A percentile compares a stretch with the other conserved stretches of the same genome.
Evolutionary conservation across 1,139 yeast genomes (phyloP).

Genomic region (Insectozyma bohioensis): DNA sequence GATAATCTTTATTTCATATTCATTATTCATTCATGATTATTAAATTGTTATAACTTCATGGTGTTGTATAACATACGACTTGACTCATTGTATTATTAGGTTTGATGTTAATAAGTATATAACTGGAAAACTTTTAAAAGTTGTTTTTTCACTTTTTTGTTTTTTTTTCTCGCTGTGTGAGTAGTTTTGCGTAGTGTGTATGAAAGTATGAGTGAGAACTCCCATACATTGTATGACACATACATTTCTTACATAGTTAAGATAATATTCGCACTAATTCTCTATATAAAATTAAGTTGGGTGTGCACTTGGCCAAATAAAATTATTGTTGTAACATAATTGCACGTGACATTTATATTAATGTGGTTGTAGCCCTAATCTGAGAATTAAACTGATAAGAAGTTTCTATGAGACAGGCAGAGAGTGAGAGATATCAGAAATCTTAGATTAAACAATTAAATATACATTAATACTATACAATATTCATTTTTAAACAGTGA

Average conservation of each 20-base stretch:
- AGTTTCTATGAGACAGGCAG: no score
- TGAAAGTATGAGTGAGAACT: neutral
- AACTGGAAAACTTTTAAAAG: conserved; percentile 5
- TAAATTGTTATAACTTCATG: neutral
- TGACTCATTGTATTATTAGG: conserved; percentile 30
- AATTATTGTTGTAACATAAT: neutral
- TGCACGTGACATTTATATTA: neutral
- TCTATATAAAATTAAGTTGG: no score
- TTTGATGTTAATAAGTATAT: conserved; percentile 5
- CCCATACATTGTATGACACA: no score
- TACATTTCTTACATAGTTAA: neutral
- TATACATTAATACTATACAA: no score
- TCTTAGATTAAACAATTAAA: no score
- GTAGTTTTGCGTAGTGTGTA: neutral
- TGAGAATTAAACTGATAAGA: no score
- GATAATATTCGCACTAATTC: neutral
- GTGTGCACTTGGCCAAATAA: neutral
- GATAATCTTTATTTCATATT: no score
- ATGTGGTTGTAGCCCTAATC: neutral
- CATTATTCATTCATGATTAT: no score
- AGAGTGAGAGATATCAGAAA: no score
- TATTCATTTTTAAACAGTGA: conserved; percentile 4
- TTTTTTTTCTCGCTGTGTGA: neutral
- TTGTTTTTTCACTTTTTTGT: conserved; percentile 2
- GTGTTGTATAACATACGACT: conserved; percentile 25